Evolutionary conservation across 2,329 filamentous ascomycete genomes (phyloP), one percentile per base, ranked within the genome.

Genomic region (Pseudopyricularia cyperi): DNA sequence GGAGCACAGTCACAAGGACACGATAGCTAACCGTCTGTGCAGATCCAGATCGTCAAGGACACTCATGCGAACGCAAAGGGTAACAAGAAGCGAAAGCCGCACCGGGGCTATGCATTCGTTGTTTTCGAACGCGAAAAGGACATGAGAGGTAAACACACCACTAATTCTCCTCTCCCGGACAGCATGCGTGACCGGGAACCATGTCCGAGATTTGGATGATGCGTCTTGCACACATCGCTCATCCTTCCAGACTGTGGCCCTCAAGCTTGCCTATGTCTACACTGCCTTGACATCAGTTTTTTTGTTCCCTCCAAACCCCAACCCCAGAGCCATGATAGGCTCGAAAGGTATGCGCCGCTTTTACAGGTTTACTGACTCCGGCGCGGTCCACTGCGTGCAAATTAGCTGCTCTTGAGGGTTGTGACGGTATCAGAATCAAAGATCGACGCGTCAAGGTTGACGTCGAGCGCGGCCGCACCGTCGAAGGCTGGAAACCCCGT

Each of bases 51-150:
- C 60, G 80, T 96, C 59, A 81, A 81, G 61, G 85, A 95, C 65
- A 83, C 82, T 4, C 81, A 87, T 60, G 77, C 81, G 55, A 70
- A 77, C 59, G 79, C 79, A 63, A 85, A 77, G 67, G 80, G 76
- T 53, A 86, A 84, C 62, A 89, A 90, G 70, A 83, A 87, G 65
- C 85, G 85, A 64, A 89, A 89, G 71, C 72, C 83, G 50, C 87
- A 94, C 63, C 79, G 85, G 62, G 93, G 93, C 56, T 98, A 98
- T 68, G 93, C 89, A 55, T 98, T 98, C 65, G 85, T 98, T 60
- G 88, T 97, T 52, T 98, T 91, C 65, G 91, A 97, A 70, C 85
- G 88, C 67, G 93, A 97, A 71, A 90, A 91, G 70, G 93, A 97
- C 66, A 96, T 97, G 90, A 94, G 94, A 89, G 89, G 90, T 96